phyloP scores from a whole-genome alignment of 306 rosid species.

The Ziziphus jujuba region DNA sequence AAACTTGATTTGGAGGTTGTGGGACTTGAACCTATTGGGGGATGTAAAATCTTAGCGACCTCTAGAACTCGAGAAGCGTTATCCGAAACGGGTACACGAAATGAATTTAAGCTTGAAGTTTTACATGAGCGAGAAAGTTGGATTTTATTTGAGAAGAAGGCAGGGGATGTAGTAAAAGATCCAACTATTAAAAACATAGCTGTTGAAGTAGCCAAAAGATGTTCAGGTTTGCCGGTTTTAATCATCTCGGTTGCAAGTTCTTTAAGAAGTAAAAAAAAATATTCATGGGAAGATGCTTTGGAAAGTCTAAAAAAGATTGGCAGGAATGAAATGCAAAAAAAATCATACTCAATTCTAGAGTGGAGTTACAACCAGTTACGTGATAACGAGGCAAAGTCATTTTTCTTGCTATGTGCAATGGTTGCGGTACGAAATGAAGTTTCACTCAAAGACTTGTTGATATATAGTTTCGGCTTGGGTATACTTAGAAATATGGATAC shows the following conservation, averaged over 20 bases:
- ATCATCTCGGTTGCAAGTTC: slow-evolving; percentile 37
- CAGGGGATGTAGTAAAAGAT: slow-evolving; percentile 8
- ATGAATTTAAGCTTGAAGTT: slow-evolving; percentile 16
- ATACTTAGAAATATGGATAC: slow-evolving; percentile 9
- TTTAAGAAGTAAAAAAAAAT: background rate
- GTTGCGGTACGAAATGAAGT: background rate
- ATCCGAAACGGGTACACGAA: slow-evolving; percentile 18
- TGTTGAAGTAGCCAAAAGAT: slow-evolving; percentile 25
- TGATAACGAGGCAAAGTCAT: slow-evolving; percentile 9
- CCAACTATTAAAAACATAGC: background rate
- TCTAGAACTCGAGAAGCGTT: slow-evolving; percentile 30
- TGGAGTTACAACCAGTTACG: too few species aligned
- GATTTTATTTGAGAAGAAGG: slow-evolving; percentile 28
- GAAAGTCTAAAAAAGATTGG: slow-evolving; percentile 11
- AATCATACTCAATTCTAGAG: slow-evolving; percentile 8
- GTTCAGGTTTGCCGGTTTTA: slow-evolving; percentile 41
- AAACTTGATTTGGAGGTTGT: slow-evolving; percentile 25
- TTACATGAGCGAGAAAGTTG: slow-evolving; percentile 28
- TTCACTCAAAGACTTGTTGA: slow-evolving; percentile 30
- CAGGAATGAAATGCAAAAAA: background rate
- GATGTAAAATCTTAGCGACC: slow-evolving; percentile 28
- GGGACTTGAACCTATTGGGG: slow-evolving; percentile 30
- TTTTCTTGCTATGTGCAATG: slow-evolving; percentile 30
- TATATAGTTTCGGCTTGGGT: slow-evolving; percentile 31
- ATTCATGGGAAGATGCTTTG: background rate